Conservation (phyloP, 768 basidiomycete species). For the Suillus spraguei region DNA sequence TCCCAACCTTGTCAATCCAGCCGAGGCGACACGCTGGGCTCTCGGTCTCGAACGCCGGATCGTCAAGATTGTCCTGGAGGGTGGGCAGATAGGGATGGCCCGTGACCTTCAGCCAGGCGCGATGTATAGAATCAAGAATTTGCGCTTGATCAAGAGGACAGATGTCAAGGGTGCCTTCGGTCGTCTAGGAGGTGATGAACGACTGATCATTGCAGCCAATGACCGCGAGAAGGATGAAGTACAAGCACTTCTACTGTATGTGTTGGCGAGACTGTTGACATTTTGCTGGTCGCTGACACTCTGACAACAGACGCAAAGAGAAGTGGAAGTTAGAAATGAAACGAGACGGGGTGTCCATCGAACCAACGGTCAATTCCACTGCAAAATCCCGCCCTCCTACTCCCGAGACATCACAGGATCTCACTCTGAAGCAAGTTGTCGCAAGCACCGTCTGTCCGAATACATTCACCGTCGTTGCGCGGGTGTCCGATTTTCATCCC, state of each 20-base stretch:
- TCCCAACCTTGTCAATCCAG: slow-evolving; percentile 38
- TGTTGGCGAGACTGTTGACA: not conserved
- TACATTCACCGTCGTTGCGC: slow-evolving; percentile 48
- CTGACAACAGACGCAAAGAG: slow-evolving; percentile 35
- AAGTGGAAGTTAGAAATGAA: slow-evolving; percentile 31
- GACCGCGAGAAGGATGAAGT: slow-evolving; percentile 22
- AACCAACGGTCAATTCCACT: not conserved
- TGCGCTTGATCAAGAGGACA: slow-evolving; percentile 46
- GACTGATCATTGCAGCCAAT: slow-evolving; percentile 21
- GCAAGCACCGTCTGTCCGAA: slow-evolving; percentile 34
- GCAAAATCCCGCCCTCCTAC: slow-evolving; percentile 10
- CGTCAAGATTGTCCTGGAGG: slow-evolving; percentile 53
- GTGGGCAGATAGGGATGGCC: slow-evolving; percentile 46
- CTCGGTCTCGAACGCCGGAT: slow-evolving; percentile 51
- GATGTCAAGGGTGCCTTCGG: slow-evolving; percentile 20
- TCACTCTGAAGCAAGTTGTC: slow-evolving; percentile 42
- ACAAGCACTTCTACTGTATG: slow-evolving; percentile 20
- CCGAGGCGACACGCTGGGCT: slow-evolving; percentile 39
- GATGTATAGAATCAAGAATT: slow-evolving; percentile 50
- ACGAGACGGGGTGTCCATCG: slow-evolving; percentile 12
- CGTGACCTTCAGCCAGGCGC: slow-evolving; percentile 41
- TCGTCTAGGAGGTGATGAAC: slow-evolving; percentile 31
- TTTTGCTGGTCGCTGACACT: not conserved
- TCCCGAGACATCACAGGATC: slow-evolving; percentile 11
- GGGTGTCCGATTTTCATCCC: slow-evolving; percentile 59